These are phyloP conservation scores for Penicillium janthinellum DNA, from an alignment of 2,329 filamentous ascomycete genomes.

Conservation along the genomic window DNA sequence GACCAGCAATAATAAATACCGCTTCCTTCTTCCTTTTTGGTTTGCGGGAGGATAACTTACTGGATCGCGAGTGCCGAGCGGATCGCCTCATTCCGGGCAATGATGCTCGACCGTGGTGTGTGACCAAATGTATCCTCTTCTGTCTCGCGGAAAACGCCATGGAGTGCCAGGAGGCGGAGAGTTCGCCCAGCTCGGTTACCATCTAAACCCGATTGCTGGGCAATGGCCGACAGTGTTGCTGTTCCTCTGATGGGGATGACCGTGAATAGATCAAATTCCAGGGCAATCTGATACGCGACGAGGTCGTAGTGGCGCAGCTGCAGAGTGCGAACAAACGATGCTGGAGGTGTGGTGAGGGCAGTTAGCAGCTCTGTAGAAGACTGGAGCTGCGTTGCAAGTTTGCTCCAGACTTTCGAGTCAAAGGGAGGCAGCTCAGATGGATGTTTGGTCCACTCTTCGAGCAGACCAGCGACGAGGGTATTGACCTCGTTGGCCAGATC, in stretches of 20 bases:
- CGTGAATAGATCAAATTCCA: not conserved
- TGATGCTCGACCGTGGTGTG: not conserved
- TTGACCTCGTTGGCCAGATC: not conserved
- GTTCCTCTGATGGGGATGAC: not conserved
- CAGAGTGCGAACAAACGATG: not conserved
- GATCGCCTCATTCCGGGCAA: not conserved
- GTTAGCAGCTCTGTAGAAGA: not conserved
- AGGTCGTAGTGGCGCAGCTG: not conserved
- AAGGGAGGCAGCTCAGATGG: not conserved
- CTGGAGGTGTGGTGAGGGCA: not conserved
- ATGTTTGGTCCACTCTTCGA: not conserved
- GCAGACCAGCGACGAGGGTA: not conserved
- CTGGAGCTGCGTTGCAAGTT: not conserved
- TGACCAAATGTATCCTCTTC: not conserved
- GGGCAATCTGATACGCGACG: not conserved
- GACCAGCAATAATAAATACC: not conserved
- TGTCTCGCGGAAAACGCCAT: not conserved
- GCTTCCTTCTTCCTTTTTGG: not conserved
- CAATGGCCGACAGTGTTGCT: not conserved
- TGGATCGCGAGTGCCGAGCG: not conserved
- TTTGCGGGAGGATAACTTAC: not conserved
- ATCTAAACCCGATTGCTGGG: not conserved
- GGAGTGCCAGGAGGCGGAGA: not conserved
- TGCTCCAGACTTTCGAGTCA: not conserved
- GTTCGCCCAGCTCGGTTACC: not conserved